A percentile compares a stretch with the other conserved stretches of the same genome.
Evolutionary conservation across 495 filamentous ascomycete genomes (phyloP).

Genomic region (Tetracladium marchalianum): DNA sequence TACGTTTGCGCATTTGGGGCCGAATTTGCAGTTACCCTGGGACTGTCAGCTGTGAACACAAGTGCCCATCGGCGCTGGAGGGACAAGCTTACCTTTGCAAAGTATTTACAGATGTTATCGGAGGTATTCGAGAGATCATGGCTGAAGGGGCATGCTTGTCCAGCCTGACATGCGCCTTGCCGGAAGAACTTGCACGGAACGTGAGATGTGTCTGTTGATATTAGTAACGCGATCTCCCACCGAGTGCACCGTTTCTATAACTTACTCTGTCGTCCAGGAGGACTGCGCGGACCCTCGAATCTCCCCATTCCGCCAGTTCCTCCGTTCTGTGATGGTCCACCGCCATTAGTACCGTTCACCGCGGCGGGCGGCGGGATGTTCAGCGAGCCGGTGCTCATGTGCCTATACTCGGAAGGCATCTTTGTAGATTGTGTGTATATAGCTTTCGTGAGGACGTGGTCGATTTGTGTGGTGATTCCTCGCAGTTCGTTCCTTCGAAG

Average conservation of each 20-base stretch:
- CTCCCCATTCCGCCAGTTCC: constrained; percentile 33
- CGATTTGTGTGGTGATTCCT: neutral
- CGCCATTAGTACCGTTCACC: constrained; percentile 20
- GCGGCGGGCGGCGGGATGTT: constrained; percentile 31
- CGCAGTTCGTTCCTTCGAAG: too few species aligned
- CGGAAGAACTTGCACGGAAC: constrained; percentile 99
- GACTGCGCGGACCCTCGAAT: constrained; percentile 68
- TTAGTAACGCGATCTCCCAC: constrained; percentile 10
- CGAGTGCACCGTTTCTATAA: constrained; percentile 2
- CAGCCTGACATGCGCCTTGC: constrained; percentile 91
- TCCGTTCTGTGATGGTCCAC: constrained; percentile 18
- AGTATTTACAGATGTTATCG: constrained; percentile 94
- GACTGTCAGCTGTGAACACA: constrained; percentile 7
- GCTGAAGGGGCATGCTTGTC: constrained; percentile 89
- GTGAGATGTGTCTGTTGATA: constrained; percentile 74
- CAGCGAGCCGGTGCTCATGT: constrained; percentile 41
- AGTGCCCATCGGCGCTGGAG: neutral
- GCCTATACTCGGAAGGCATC: constrained; percentile 35
- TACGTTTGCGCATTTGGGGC: constrained; percentile 89
- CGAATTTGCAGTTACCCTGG: constrained; percentile 98
- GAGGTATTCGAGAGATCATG: constrained; percentile 74
- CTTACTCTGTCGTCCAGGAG: constrained; percentile 73
- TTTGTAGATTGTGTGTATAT: neutral
- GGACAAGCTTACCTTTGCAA: constrained; percentile 66
- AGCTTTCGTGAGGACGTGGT: neutral